A percentile compares a stretch with the other conserved stretches of the same genome.
phyloP scores from a whole-genome alignment of 2,329 filamentous ascomycete species.

The Stenocarpella maydis region DNA sequence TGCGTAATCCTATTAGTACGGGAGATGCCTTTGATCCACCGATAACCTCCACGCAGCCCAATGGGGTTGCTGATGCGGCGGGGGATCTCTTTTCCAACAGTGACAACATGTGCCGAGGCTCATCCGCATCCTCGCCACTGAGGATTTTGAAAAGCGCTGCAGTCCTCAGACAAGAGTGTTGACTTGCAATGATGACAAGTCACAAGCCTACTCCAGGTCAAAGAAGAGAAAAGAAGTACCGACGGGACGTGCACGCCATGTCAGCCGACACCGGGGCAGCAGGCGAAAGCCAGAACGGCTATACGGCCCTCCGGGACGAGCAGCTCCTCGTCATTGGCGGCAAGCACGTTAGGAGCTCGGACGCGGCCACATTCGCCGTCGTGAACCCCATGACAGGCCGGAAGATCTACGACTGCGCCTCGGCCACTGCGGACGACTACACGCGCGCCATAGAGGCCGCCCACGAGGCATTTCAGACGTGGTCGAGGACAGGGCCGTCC shows the following conservation, averaged over 20 bases:
- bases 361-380: slow-evolving; percentile 40
- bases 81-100: slow-evolving; percentile 25
- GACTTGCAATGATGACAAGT: neutral
- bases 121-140: neutral
- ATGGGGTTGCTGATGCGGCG: slow-evolving; percentile 2
- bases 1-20: neutral
- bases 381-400: slow-evolving; percentile 49
- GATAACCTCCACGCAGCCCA: neutral
- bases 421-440: slow-evolving; percentile 62
- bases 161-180: neutral
- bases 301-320: neutral
- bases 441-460: slow-evolving; percentile 57
- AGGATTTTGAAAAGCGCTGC: neutral
- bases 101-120: neutral
- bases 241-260: neutral
- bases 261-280: neutral
- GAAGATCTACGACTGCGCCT: slow-evolving; percentile 62
- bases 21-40: neutral
- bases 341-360: slow-evolving; percentile 37
- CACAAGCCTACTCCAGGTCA: neutral
- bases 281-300: neutral
- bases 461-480: slow-evolving; percentile 66
- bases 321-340: slow-evolving; percentile 41
- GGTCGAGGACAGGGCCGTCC: slow-evolving; percentile 65
- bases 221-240: slow-evolving; percentile 5